A percentile compares a stretch with the other conserved stretches of the same genome.
These are phyloP conservation scores for Miamiensis avidus DNA, from an alignment of 169 alveolate genomes.

Conservation along the genomic window DNA sequence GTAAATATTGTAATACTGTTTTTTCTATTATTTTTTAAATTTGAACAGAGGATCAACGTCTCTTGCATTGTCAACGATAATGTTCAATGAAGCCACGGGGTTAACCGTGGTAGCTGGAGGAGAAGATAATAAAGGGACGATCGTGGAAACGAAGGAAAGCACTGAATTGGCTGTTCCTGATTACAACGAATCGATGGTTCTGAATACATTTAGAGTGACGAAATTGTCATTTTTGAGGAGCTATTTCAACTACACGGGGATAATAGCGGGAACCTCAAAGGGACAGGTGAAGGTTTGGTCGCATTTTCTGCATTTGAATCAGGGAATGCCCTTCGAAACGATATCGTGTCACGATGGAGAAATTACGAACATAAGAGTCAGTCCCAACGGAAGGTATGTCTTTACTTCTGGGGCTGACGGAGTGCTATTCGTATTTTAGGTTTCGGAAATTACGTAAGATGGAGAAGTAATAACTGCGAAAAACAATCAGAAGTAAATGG, in stretches of 20 bases:
- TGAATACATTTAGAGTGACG: not conserved
- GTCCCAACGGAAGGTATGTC: constrained; percentile 76
- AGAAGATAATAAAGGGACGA: not conserved
- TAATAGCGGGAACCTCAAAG: constrained; percentile 51
- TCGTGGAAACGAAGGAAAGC: not conserved
- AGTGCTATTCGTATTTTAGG: constrained; percentile 59
- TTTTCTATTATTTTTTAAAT: too few species aligned
- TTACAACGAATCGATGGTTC: not conserved
- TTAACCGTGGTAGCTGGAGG: not conserved
- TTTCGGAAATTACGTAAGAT: constrained; percentile 50
- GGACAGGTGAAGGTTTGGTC: constrained; percentile 50
- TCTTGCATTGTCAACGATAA: not conserved
- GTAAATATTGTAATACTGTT: too few species aligned
- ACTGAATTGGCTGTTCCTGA: not conserved
- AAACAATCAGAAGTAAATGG: constrained; percentile 25
- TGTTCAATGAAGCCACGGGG: not conserved
- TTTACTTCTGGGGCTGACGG: constrained; percentile 84
- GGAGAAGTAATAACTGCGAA: constrained; percentile 26
- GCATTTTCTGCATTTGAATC: constrained; percentile 11
- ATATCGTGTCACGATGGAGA: constrained; percentile 67
- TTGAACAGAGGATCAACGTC: not conserved
- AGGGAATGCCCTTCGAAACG: constrained; percentile 40
- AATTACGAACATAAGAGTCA: constrained; percentile 51
- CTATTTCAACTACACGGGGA: constrained; percentile 23
- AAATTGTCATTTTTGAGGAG: not conserved